Percentiles rank a stretch among this genome's conserved stretches.
Evolutionary conservation across 768 basidiomycete species (phyloP).

Genomic region (Paxillus involutus): DNA sequence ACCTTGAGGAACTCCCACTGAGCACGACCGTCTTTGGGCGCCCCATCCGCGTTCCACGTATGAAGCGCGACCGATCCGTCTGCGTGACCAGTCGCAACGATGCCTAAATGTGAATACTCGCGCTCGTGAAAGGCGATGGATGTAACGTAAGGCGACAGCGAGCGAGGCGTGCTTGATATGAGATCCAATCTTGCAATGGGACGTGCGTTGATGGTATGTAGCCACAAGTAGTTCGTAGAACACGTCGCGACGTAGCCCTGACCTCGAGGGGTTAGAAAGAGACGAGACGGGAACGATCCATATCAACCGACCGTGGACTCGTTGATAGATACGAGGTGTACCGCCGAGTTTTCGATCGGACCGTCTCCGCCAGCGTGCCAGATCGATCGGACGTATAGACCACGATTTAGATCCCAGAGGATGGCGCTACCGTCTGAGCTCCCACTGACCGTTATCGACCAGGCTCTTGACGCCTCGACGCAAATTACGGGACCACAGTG

Average conservation of each 20-base stretch:
- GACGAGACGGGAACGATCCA: not conserved
- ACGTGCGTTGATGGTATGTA: conserved; percentile 87
- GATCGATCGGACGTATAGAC: conserved; percentile 77
- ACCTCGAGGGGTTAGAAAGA: conserved; percentile 3
- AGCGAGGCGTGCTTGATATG: conserved; percentile 39
- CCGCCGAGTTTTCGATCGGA: conserved; percentile 35
- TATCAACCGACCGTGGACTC: conserved; percentile 73
- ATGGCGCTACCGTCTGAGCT: conserved; percentile 85
- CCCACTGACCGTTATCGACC: conserved; percentile 84
- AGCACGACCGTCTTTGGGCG: conserved; percentile 63
- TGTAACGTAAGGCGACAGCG: conserved; percentile 54
- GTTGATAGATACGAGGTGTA: conserved; percentile 75
- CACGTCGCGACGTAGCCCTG: conserved; percentile 90
- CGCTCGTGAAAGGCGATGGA: conserved; percentile 87
- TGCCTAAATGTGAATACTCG: conserved; percentile 75
- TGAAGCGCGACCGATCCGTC: conserved; percentile 79
- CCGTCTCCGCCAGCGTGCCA: conserved; percentile 51
- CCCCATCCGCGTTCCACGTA: conserved; percentile 81
- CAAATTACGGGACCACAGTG: conserved; percentile 70
- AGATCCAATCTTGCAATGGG: conserved; percentile 73
- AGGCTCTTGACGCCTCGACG: conserved; percentile 72
- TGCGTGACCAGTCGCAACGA: conserved; percentile 77
- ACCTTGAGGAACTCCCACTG: conserved; percentile 75
- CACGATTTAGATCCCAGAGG: conserved; percentile 87
- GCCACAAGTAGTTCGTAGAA: conserved; percentile 63